phyloP scores from a whole-genome alignment of 148 eudicot species.

The Amaranthus palmeri region DNA sequence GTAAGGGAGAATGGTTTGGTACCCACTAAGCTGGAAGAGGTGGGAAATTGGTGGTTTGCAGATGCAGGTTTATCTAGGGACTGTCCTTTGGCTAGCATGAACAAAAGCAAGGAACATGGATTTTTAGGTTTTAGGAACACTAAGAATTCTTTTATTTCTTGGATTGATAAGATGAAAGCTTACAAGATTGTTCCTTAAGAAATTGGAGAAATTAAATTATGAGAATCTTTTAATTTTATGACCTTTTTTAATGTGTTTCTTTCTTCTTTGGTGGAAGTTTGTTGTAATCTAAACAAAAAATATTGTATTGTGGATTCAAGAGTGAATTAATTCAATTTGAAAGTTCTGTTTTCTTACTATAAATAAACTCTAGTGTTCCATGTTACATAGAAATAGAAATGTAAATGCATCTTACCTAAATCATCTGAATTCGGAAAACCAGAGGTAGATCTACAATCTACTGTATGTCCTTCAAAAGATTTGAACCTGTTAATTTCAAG shows the following conservation, averaged over 20 bases:
- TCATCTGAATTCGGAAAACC: not conserved
- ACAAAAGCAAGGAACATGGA: conserved; percentile 55
- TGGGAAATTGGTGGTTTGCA: conserved; percentile 36
- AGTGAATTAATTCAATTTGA: not conserved
- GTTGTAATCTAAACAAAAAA: conserved; percentile 4
- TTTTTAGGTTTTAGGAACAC: conserved; percentile 48
- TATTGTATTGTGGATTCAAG: not conserved
- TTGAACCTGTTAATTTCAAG: conserved; percentile 5
- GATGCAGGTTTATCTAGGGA: conserved; percentile 20
- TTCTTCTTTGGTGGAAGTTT: not conserved
- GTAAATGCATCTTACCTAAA: not conserved
- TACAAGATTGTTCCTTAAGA: conserved; percentile 37
- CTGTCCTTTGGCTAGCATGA: conserved; percentile 34
- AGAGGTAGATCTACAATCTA: too few relatives aligned
- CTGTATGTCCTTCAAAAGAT: not conserved
- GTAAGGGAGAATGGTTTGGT: conserved; percentile 31
- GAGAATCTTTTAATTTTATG: not conserved
- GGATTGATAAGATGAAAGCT: conserved; percentile 45
- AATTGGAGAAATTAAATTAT: not conserved
- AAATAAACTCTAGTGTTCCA: not conserved
- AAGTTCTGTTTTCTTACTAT: not conserved
- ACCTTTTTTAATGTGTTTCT: not conserved
- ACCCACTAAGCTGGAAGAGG: conserved; percentile 35
- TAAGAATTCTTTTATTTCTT: conserved; percentile 36
- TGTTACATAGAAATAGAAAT: not conserved